Conservation (phyloP, 108 stramenopile genomes). For the Skeletonema grethae region DNA sequence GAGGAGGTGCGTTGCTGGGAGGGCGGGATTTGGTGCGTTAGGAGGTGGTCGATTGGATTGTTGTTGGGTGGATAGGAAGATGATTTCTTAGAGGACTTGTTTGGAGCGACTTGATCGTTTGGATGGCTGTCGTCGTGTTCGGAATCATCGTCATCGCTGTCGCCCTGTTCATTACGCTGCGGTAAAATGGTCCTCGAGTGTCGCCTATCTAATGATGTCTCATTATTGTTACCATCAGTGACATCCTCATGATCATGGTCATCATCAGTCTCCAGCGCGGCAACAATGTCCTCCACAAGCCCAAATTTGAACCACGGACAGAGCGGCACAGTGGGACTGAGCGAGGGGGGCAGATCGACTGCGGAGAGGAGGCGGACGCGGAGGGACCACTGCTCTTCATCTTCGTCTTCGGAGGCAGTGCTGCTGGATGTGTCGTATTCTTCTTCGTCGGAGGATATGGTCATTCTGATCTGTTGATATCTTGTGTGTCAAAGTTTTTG, state of each 20-base stretch:
- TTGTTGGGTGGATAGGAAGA: not conserved
- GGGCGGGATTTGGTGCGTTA: not conserved
- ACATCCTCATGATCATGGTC: no score
- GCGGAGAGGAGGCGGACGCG: slow-evolving; percentile 68
- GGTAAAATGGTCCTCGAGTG: not conserved
- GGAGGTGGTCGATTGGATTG: not conserved
- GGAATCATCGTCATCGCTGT: no score
- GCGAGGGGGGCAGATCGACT: slow-evolving; percentile 67
- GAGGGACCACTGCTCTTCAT: slow-evolving; percentile 61
- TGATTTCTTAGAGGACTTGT: no score
- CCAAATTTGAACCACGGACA: slow-evolving; percentile 80
- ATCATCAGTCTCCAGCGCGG: not conserved
- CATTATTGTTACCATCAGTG: slow-evolving; percentile 1
- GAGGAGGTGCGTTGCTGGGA: slow-evolving; percentile 1
- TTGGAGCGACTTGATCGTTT: no score
- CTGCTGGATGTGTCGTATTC: not conserved
- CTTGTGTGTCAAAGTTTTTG: no score
- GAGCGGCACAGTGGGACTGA: slow-evolving; percentile 69
- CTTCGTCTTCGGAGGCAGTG: slow-evolving; percentile 6
- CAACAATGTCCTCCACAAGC: slow-evolving; percentile 43
- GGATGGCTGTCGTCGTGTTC: no score
- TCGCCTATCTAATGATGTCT: not conserved
- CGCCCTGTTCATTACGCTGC: not conserved
- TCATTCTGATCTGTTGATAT: no score
- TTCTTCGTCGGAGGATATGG: no score